A percentile compares a stretch with the other conserved stretches of the same genome.
phyloP scores from a whole-genome alignment of 1,139 yeast genomes.

The Tardiomyces depauwii region DNA sequence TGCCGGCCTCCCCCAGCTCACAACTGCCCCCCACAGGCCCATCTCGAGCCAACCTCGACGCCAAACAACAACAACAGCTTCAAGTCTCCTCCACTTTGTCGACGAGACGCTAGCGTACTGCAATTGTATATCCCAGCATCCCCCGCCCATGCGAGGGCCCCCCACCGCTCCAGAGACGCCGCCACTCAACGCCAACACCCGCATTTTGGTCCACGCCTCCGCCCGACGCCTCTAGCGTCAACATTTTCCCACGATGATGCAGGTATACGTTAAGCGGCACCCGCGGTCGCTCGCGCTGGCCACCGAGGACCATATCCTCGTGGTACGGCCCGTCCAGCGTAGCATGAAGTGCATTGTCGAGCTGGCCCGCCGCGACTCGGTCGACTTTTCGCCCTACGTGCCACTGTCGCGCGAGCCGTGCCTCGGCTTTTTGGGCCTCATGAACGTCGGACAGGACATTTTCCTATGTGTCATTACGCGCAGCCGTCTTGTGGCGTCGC shows the following conservation, averaged over 20 bases:
- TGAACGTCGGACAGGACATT: constrained; percentile 52
- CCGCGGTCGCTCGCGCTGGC: constrained; percentile 28
- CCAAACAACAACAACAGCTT: too few species aligned
- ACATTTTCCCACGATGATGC: constrained; percentile 12
- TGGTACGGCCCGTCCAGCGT: constrained; percentile 15
- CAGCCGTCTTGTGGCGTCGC: constrained; percentile 67
- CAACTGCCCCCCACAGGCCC: too few species aligned
- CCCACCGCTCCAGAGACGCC: neutral
- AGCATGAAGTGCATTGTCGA: constrained; percentile 27
- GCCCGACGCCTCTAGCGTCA: neutral
- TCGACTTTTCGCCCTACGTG: constrained; percentile 21
- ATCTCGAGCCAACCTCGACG: too few species aligned
- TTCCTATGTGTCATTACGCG: constrained; percentile 77
- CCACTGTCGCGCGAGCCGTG: constrained; percentile 46
- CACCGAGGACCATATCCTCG: constrained; percentile 12
- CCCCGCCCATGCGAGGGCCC: neutral
- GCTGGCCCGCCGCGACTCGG: constrained; percentile 22
- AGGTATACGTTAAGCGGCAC: constrained; percentile 21
- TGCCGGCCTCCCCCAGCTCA: too few species aligned
- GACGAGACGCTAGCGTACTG: too few species aligned
- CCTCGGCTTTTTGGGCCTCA: constrained; percentile 77
- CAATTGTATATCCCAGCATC: neutral
- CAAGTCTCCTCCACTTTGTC: too few species aligned
- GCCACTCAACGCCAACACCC: neutral
- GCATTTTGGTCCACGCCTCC: neutral